Conservation (phyloP, 768 basidiomycete species). For the Psilocybe azurescens region DNA sequence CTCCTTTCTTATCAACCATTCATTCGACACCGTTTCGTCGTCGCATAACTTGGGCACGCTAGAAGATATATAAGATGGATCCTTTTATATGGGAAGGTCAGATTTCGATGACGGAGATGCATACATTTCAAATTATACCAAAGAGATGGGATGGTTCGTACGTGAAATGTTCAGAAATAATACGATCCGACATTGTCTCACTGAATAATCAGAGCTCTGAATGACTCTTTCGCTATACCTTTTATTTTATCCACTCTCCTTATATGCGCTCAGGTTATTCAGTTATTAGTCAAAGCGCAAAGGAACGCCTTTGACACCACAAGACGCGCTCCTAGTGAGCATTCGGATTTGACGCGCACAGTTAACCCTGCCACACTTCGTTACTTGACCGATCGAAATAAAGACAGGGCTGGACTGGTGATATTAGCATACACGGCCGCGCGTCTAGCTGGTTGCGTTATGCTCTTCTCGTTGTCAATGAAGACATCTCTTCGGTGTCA, state of each 20-base stretch:
- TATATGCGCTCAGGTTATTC: neutral
- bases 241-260: neutral
- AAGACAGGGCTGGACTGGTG: neutral
- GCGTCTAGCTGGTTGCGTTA: slow-evolving; percentile 14
- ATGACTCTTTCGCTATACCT: neutral
- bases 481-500: neutral
- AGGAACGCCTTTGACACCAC: neutral
- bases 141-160: too few species aligned
- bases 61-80: too few species aligned
- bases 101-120: too few species aligned
- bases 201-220: neutral
- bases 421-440: slow-evolving; percentile 20
- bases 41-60: too few species aligned
- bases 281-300: neutral
- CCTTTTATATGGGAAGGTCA: too few species aligned
- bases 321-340: neutral
- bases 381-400: neutral
- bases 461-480: slow-evolving; percentile 11
- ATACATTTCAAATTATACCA: too few species aligned
- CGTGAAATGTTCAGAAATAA: too few species aligned
- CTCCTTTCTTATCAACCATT: too few species aligned
- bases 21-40: too few species aligned
- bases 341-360: neutral
- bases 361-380: neutral
- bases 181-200: too few species aligned